Conservation (phyloP, 176 grass and related monocot genomes). For the Rhipidocladum racemiflorum region DNA sequence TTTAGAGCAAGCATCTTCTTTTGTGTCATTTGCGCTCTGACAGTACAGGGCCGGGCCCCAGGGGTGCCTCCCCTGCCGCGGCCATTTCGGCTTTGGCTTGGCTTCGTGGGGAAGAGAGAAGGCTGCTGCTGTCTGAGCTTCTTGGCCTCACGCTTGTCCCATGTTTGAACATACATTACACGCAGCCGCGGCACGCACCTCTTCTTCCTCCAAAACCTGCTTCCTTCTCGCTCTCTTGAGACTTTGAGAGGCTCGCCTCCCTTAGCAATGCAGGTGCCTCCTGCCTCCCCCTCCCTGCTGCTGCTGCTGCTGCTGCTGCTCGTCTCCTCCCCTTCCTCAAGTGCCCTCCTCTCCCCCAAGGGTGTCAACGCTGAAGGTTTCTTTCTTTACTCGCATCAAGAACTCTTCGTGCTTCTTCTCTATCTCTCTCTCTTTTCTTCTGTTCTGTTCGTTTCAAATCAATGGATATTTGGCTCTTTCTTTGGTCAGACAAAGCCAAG, state of each 20-base stretch:
- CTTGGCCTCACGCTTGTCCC: conserved; percentile 52
- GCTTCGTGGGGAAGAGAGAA: conserved; percentile 26
- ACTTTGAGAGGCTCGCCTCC: neutral
- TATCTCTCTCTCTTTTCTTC: neutral
- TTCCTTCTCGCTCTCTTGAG: neutral
- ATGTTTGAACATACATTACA: conserved; percentile 40
- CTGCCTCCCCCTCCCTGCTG: neutral
- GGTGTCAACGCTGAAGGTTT: conserved; percentile 92
- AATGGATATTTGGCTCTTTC: neutral
- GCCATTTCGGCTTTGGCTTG: conserved; percentile 1
- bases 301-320: neutral
- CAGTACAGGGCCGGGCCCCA: conserved; percentile 8
- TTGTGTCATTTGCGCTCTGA: conserved; percentile 40
- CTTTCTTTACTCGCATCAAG: neutral
- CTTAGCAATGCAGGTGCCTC: conserved; percentile 39
- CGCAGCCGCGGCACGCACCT: conserved; percentile 18
- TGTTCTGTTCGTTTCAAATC: neutral
- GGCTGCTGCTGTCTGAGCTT: conserved; percentile 55
- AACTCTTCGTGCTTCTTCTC: neutral
- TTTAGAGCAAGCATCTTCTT: conserved; percentile 69
- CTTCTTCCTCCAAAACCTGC: neutral
- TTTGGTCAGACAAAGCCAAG: neutral
- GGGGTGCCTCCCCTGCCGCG: neutral
- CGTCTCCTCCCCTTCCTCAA: conserved; percentile 37
- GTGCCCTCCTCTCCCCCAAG: conserved; percentile 71